phyloP scores from a whole-genome alignment of 495 filamentous ascomycete species.

The Penicillium psychrofluorescens region DNA sequence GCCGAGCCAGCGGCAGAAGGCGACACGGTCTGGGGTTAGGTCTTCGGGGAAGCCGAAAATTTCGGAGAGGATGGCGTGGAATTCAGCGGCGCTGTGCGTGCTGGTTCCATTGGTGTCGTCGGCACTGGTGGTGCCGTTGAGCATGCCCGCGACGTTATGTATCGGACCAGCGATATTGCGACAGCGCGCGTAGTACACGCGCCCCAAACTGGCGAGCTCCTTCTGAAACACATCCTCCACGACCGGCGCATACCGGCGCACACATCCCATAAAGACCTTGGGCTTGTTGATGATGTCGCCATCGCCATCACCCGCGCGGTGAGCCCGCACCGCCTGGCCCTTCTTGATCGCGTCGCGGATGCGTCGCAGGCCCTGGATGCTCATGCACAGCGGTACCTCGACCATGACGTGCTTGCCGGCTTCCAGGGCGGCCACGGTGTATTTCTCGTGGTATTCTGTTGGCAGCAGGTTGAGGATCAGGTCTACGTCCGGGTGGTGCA shows the following conservation, averaged over 20 bases:
- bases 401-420: conserved; percentile 48
- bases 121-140: background rate
- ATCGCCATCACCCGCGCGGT: background rate
- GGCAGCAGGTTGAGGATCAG: conserved; percentile 45
- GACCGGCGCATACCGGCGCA: conserved; percentile 46
- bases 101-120: background rate
- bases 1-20: conserved; percentile 36
- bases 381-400: conserved; percentile 46
- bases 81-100: background rate
- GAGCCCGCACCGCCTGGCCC: background rate
- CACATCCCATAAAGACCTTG: conserved; percentile 48
- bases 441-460: conserved; percentile 43
- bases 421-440: conserved; percentile 42
- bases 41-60: conserved; percentile 22
- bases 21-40: conserved; percentile 22
- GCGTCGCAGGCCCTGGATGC: conserved; percentile 25
- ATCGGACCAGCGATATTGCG: conserved; percentile 46
- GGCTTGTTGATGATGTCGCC: conserved; percentile 1
- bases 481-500: conserved; percentile 26
- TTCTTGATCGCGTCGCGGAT: conserved; percentile 34
- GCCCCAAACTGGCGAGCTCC: conserved; percentile 35
- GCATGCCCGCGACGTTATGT: background rate
- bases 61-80: conserved; percentile 19
- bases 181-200: conserved; percentile 46
- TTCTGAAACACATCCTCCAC: conserved; percentile 40